Base-by-base conservation (phyloP, 495 filamentous ascomycete species). In the Penicillium waksmanii region DNA sequence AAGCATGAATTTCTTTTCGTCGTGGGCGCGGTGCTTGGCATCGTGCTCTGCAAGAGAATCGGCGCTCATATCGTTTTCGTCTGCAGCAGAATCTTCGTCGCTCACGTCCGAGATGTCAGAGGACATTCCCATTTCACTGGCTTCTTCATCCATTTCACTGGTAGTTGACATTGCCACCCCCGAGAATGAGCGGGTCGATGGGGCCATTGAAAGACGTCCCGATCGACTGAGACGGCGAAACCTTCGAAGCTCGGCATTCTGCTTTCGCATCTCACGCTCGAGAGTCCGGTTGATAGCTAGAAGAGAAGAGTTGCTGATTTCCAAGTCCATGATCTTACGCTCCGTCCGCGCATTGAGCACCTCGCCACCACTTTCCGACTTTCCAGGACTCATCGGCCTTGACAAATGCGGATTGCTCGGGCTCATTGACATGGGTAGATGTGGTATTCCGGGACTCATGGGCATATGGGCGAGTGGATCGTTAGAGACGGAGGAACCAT, bases 231-330 rank as follows among this genome's bases (percentile, higher is more conserved):
- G 78, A 12, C 95, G 87, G 25, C 91, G 85, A 66, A 85, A 97
- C 31, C 92, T 82, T 27, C 94, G 86, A 38, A 99, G 71, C 71
- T 99, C 94, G 8, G 90, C 84, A 19, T 90, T 91, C 67, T 98
- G 95, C 65, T 95, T 95, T 5, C 92, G 84, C 73, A 99, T 85
- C 65, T 97, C 91, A 10, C 90, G 83, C 72, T 99, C 95, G 1
- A 99, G 77, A 0, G 91, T 92, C 50, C 92, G 85, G 66, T 99
- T 99, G 74, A 99, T 97, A n/a, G 96, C 96, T 31, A 96, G 82
- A 8, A 99, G 84, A 21, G 92, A 96, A 2, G 92, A 94, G 63
- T 99, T 99, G 60, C 90, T 96, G 58, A 99, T 99, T 67, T 99
- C 91, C n/a, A 99, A 79, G 70, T 99, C 95, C 63, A 98, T 79